Conservation (phyloP, 208 protist genomes). For the Trichomonas vaginalis region DNA sequence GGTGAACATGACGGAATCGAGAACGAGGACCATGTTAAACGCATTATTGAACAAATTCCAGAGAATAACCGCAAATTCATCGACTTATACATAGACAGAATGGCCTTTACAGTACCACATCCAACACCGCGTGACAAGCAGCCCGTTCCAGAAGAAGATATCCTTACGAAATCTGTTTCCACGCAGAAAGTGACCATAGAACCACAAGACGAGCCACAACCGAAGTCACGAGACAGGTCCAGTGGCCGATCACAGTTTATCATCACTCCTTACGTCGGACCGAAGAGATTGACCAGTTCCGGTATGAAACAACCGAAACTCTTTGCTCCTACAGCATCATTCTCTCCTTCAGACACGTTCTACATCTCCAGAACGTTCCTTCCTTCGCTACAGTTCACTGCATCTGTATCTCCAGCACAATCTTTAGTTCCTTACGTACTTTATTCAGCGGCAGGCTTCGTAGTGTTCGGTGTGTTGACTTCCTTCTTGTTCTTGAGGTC, state of each 20-base stretch:
- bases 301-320: not conserved
- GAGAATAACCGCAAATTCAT: not conserved
- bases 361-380: not conserved
- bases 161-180: no score
- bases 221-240: not conserved
- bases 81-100: not conserved
- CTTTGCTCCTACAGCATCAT: not conserved
- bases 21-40: not conserved
- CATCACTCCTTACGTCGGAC: not conserved
- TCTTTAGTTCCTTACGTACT: not conserved
- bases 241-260: not conserved
- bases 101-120: not conserved
- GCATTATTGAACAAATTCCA: not conserved
- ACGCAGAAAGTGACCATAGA: no score
- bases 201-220: not conserved
- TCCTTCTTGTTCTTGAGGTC: not conserved
- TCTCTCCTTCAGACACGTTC: not conserved
- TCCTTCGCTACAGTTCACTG: not conserved
- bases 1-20: not conserved
- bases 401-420: not conserved
- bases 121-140: not conserved
- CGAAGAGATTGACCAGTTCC: not conserved
- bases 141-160: not conserved
- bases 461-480: not conserved
- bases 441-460: not conserved